Conservation (phyloP, 148 eudicot genomes). For the Diospyros lotus region DNA sequence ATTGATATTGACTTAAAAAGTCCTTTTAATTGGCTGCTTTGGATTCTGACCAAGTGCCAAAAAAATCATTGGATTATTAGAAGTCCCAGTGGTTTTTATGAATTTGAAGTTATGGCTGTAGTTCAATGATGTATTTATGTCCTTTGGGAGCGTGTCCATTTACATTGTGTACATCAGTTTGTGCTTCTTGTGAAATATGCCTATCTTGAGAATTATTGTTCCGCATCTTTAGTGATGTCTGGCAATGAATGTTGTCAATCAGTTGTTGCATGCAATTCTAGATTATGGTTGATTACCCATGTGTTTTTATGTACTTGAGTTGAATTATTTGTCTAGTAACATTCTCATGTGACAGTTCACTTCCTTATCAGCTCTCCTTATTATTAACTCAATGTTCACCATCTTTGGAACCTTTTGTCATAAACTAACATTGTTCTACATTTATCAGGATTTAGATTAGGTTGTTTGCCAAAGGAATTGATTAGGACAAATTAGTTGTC, state of each 20-base stretch:
- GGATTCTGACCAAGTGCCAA: neutral
- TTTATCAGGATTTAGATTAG: too few species aligned
- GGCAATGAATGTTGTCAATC: neutral
- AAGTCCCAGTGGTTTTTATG: neutral
- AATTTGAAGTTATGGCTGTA: neutral
- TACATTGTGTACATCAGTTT: neutral
- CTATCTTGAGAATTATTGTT: neutral
- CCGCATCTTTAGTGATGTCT: neutral
- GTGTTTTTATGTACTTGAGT: neutral
- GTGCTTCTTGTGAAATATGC: neutral
- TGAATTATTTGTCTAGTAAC: too few species aligned
- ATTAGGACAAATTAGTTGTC: too few species aligned
- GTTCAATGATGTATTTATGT: neutral
- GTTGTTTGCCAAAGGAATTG: too few species aligned
- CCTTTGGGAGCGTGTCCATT: neutral
- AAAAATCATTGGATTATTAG: neutral
- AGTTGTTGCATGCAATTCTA: neutral
- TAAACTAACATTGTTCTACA: too few species aligned
- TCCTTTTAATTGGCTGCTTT: neutral
- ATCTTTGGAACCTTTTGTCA: too few species aligned
- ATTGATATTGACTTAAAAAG: neutral
- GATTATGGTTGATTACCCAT: neutral
- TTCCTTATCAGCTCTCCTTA: too few species aligned
- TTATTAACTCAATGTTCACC: too few species aligned
- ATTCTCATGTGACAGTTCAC: too few species aligned